Evolutionary conservation across 768 basidiomycete genomes (phyloP).

Genomic region (Sarcomyxa edulis): DNA sequence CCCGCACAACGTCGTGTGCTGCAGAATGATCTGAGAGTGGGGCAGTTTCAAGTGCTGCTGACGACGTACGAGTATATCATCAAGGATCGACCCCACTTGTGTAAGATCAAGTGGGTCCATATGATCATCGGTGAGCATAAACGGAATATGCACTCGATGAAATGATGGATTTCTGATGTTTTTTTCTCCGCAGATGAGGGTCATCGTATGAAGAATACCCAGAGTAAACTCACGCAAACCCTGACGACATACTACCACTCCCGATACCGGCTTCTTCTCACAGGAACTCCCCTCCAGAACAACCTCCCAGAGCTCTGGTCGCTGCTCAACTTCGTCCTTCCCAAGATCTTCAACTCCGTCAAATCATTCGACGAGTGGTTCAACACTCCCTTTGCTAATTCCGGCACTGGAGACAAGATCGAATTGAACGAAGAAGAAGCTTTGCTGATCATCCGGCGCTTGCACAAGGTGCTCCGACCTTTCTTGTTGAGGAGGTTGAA

Average conservation of each 20-base stretch:
- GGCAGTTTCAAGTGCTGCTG: constrained; percentile 86
- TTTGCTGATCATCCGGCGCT: constrained; percentile 90
- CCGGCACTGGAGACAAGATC: constrained; percentile 97
- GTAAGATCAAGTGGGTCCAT: constrained; percentile 93
- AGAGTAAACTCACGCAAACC: constrained; percentile 83
- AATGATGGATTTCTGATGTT: background rate
- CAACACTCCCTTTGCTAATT: constrained; percentile 98
- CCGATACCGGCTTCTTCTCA: constrained; percentile 88
- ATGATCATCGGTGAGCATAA: constrained; percentile 93
- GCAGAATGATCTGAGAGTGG: constrained; percentile 70
- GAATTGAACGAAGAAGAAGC: constrained; percentile 99
- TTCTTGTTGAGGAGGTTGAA: constrained; percentile 91
- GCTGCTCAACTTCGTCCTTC: constrained; percentile 89
- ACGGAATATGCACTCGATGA: background rate
- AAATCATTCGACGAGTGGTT: constrained; percentile 99
- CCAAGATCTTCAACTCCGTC: constrained; percentile 97
- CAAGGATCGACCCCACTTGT: constrained; percentile 87
- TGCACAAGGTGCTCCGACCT: constrained; percentile 93
- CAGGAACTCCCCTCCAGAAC: constrained; percentile 95
- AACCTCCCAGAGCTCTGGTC: constrained; percentile 96
- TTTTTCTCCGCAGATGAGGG: constrained; percentile 67
- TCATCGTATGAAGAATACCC: constrained; percentile 97
- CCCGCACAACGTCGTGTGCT: constrained; percentile 75
- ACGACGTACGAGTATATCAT: constrained; percentile 98
- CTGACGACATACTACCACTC: constrained; percentile 91